These are phyloP conservation scores for Heterobasidion parviporum DNA, from an alignment of 1,284 basidiomycete species.

Conservation along the genomic window DNA sequence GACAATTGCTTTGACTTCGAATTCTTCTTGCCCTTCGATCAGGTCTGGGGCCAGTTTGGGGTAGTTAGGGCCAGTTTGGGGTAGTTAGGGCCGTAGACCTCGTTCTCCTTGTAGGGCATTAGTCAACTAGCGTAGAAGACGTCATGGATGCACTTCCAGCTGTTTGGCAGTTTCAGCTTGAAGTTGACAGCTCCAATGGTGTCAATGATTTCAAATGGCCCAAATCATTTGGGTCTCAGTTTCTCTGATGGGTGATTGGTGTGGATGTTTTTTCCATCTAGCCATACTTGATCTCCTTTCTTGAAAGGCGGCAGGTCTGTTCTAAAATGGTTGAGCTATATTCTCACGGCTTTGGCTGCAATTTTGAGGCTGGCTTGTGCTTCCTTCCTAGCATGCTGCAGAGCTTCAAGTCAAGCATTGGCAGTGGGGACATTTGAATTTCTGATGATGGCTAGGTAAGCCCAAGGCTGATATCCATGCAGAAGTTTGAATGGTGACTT, in stretches of 20 bases:
- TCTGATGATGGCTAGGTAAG: background rate
- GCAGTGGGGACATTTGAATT: background rate
- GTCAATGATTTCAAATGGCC: constrained; percentile 1
- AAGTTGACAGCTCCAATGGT: background rate
- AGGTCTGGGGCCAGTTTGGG: background rate
- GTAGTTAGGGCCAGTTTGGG: background rate
- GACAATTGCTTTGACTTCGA: background rate
- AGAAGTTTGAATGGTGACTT: constrained; percentile 6
- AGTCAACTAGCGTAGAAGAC: constrained; percentile 1
- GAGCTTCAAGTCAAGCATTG: background rate
- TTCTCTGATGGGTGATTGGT: background rate
- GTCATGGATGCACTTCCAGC: constrained; percentile 1
- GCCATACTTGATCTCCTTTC: background rate
- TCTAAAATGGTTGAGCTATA: background rate
- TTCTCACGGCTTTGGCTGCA: background rate
- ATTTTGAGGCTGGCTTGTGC: background rate
- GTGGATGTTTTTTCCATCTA: background rate
- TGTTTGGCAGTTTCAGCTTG: constrained; percentile 1
- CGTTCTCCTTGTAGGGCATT: background rate
- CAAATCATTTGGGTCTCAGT: constrained; percentile 1
- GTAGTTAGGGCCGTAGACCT: background rate
- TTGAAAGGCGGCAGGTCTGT: background rate
- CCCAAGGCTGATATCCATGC: background rate
- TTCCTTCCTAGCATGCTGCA: background rate
- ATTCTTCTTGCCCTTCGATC: background rate